These are phyloP conservation scores for Pilobolus umbonatus DNA, from an alignment of 192 early-diverging fungal species.

Conservation along the genomic window DNA sequence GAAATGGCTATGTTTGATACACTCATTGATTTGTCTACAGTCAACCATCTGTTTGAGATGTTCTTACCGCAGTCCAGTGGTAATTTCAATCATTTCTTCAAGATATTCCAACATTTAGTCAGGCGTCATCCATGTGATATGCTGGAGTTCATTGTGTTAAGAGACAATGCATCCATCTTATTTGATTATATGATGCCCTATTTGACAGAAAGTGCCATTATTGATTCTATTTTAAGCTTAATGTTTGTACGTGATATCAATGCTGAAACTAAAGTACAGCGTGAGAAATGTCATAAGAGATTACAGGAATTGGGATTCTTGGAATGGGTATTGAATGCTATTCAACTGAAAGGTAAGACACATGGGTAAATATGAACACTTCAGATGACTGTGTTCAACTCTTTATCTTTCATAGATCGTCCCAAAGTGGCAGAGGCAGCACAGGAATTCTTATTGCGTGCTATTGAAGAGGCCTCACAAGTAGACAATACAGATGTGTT, in stretches of 20 bases:
- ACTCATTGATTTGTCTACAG: constrained; percentile 6
- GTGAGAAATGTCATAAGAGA: constrained; percentile 6
- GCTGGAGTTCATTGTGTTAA: constrained; percentile 20
- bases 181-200: constrained; percentile 29
- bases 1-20: no score
- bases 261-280: constrained; percentile 19
- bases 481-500: constrained; percentile 26
- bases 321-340: constrained; percentile 18
- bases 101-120: constrained; percentile 26
- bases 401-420: background rate
- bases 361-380: background rate
- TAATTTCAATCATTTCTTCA: constrained; percentile 31
- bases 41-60: constrained; percentile 13
- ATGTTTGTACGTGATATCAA: constrained; percentile 25
- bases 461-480: constrained; percentile 23
- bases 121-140: constrained; percentile 27
- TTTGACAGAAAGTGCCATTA: constrained; percentile 16
- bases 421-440: constrained; percentile 12
- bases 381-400: background rate
- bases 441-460: constrained; percentile 22
- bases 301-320: constrained; percentile 17
- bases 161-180: constrained; percentile 13
- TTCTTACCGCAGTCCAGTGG: constrained; percentile 25
- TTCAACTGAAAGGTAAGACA: constrained; percentile 11
- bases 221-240: constrained; percentile 16